These are phyloP conservation scores for Linaria vulgaris DNA, from an alignment of 257 asterid genomes.

Conservation along the genomic window DNA sequence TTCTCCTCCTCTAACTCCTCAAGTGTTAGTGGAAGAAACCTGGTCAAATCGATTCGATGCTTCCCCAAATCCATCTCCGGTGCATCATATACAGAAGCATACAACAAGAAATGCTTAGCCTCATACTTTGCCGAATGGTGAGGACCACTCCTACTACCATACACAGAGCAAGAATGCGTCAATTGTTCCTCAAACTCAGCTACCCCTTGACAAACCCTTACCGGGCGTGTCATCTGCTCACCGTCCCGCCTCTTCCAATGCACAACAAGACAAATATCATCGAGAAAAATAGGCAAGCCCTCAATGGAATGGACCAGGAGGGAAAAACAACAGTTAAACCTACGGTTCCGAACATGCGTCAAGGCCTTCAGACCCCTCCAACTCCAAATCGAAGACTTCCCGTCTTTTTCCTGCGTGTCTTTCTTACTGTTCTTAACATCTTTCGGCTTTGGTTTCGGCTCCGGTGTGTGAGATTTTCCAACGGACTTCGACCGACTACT, in stretches of 20 bases:
- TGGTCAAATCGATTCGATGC: slow-evolving; percentile 79
- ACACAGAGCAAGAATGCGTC: slow-evolving; percentile 68
- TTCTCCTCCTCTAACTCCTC: slow-evolving; percentile 92
- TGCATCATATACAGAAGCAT: slow-evolving; percentile 58
- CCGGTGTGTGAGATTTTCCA: slow-evolving; percentile 56
- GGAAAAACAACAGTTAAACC: slow-evolving; percentile 70
- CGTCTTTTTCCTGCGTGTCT: slow-evolving; percentile 59
- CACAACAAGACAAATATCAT: slow-evolving; percentile 64
- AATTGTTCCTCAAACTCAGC: slow-evolving; percentile 79
- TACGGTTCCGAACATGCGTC: slow-evolving; percentile 58
- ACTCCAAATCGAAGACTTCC: slow-evolving; percentile 84
- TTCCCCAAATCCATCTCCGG: slow-evolving; percentile 90
- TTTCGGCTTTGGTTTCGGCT: slow-evolving; percentile 49
- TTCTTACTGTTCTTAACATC: slow-evolving; percentile 34
- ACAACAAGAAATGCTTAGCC: slow-evolving; percentile 76
- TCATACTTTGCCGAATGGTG: slow-evolving; percentile 87
- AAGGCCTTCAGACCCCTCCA: slow-evolving; percentile 88
- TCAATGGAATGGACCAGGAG: slow-evolving; percentile 77
- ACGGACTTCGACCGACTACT: slow-evolving; percentile 86
- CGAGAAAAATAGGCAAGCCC: slow-evolving; percentile 60
- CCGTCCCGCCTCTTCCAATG: slow-evolving; percentile 89
- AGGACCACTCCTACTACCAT: slow-evolving; percentile 78
- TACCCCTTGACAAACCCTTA: slow-evolving; percentile 57
- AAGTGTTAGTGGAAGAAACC: slow-evolving; percentile 86
- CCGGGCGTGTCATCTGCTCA: slow-evolving; percentile 59